phyloP scores from a whole-genome alignment of 2,329 filamentous ascomycete species.

The Diaporthe nobilis region DNA sequence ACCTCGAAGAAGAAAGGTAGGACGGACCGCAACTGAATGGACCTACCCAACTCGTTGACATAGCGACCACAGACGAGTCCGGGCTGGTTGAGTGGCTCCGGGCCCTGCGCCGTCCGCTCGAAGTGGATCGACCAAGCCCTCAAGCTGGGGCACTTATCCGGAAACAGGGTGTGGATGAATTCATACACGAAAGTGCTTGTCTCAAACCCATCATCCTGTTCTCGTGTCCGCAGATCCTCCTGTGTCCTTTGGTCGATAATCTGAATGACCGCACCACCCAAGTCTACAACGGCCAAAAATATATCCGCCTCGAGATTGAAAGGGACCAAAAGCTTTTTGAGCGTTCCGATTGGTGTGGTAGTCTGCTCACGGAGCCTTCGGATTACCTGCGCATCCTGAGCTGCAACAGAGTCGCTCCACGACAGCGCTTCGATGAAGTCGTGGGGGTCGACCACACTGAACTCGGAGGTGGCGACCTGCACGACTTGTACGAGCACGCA shows the following conservation, averaged over 20 bases:
- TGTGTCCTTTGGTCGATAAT: neutral
- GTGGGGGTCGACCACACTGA: conserved; percentile 16
- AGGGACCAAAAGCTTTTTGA: neutral
- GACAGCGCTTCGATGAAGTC: conserved; percentile 27
- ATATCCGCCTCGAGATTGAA: neutral
- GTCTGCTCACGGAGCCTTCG: neutral
- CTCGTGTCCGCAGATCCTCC: no score
- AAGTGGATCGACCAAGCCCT: neutral
- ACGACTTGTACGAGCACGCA: conserved; percentile 2
- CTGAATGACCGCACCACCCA: neutral
- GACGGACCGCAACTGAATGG: neutral
- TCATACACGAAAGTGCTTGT: neutral
- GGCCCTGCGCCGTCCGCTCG: neutral
- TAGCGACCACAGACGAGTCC: neutral
- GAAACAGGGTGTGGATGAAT: neutral
- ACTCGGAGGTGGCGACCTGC: neutral
- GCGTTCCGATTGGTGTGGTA: neutral
- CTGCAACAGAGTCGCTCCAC: neutral
- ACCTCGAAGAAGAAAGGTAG: conserved; percentile 18
- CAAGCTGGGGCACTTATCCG: neutral
- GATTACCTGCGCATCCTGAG: neutral
- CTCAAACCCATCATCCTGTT: neutral
- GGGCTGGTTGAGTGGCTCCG: neutral
- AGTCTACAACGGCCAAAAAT: neutral
- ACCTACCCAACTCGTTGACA: neutral